These are phyloP conservation scores for Immersiporthe knoxdaviesiana DNA, from an alignment of 2,329 filamentous ascomycete species.

Conservation along the genomic window DNA sequence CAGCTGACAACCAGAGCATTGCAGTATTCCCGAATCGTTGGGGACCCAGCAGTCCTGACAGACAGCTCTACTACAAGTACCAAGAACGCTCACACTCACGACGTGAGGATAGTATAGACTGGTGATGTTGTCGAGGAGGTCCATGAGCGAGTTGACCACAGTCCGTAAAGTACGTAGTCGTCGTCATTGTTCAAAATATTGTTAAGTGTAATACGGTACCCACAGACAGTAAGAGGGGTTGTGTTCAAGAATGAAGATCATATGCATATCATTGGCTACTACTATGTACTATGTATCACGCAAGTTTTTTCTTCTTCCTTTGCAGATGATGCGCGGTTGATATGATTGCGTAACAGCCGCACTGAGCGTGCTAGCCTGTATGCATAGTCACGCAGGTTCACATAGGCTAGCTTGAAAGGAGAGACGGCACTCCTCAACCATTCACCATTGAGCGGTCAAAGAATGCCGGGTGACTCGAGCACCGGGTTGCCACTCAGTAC, in stretches of 20 bases:
- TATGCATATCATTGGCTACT: background rate
- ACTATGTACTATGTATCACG: too few relatives aligned
- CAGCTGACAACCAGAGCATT: too few relatives aligned
- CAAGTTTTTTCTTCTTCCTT: background rate
- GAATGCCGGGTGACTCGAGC: constrained; percentile 1
- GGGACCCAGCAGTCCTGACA: background rate
- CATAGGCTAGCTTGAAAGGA: too few relatives aligned
- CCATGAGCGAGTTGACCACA: too few relatives aligned
- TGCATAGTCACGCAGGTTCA: background rate
- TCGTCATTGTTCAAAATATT: background rate
- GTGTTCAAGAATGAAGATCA: background rate
- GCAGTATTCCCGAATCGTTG: background rate
- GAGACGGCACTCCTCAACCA: too few relatives aligned
- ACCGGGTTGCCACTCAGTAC: background rate
- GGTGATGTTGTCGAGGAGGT: too few relatives aligned
- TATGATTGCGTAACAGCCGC: background rate
- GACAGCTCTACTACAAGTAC: background rate
- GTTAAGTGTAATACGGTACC: background rate
- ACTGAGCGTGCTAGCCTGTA: too few relatives aligned
- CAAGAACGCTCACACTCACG: too few relatives aligned
- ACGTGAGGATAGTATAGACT: too few relatives aligned
- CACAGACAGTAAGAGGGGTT: background rate
- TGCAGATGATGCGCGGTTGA: background rate
- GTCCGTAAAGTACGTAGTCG: too few relatives aligned
- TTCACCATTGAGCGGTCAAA: constrained; percentile 2